A percentile compares a stretch with the other conserved stretches of the same genome.
Conservation (phyloP, 768 basidiomycete genomes). For the Chalciporus pseudorubinellus region DNA sequence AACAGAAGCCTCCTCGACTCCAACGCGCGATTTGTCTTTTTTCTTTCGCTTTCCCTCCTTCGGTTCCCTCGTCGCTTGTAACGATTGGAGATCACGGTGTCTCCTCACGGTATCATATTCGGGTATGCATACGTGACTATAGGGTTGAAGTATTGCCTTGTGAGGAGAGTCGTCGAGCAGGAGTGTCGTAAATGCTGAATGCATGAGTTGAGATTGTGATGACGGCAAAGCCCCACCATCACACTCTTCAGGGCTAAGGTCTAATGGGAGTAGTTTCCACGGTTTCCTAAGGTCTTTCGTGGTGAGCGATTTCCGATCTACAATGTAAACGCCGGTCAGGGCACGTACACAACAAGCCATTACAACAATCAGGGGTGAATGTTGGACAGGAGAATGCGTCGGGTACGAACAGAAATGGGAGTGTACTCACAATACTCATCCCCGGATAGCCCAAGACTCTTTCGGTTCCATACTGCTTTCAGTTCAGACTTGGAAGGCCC, state of each 20-base stretch:
- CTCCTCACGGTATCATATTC: conserved; percentile 59
- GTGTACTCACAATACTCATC: conserved; percentile 66
- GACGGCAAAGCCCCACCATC: neutral
- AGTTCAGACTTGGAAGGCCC: conserved; percentile 40
- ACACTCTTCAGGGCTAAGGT: conserved; percentile 1
- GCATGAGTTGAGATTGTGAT: conserved; percentile 16
- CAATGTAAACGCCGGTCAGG: neutral
- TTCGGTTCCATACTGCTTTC: conserved; percentile 75
- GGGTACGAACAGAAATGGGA: neutral
- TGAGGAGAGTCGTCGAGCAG: conserved; percentile 52
- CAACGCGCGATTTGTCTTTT: conserved; percentile 5
- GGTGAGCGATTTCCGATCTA: conserved; percentile 39
- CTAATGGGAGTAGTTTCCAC: conserved; percentile 48
- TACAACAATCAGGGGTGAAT: conserved; percentile 13
- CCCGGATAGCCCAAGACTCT: conserved; percentile 64
- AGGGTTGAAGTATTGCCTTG: conserved; percentile 69
- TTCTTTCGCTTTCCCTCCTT: conserved; percentile 5
- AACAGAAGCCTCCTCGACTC: neutral
- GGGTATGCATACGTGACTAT: conserved; percentile 74
- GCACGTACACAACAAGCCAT: neutral
- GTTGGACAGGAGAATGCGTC: neutral
- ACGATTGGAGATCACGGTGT: conserved; percentile 32
- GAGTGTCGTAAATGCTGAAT: conserved; percentile 47
- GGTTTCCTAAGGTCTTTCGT: conserved; percentile 74
- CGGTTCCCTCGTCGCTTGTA: conserved; percentile 21